Base-by-base conservation (phyloP, 495 filamentous ascomycete species). In the Barbatosphaeria neglecta region DNA sequence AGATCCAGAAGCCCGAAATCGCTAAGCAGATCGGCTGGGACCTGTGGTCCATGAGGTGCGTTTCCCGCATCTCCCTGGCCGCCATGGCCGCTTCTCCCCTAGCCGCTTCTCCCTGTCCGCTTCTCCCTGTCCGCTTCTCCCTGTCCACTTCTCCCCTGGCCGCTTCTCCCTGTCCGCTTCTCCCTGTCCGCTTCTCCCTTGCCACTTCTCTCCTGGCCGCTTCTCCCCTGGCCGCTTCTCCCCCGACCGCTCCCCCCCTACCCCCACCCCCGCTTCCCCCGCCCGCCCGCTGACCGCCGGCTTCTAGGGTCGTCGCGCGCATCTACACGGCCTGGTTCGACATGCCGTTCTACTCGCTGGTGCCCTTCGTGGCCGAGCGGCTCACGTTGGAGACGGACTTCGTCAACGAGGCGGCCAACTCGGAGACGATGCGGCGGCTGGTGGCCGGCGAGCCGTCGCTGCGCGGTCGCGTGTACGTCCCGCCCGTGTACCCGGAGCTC, bases 1-100 rank as follows among this genome's bases (percentile, higher is more conserved):
- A 98, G 70, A 81, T 98, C 22, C 92, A 98, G 73, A 98, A 98
- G 66, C 78, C 80, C 22, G 93, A 95, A 70, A 96, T 98, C 51
- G 80, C 72, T 15, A 77, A 81, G 55, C 92, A 98, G 66, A 80
- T 95, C 25, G 78, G 79, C 2, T 92, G 87, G 88, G 90, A 98
- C 70, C 55, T 98, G 44, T 95, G 86, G 87, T 80, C 90, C 11
- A 96, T 96, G 69, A 92, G 87, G 82, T 86, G 65, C 64, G 78
- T n/a, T n/a, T 11, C 11, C 1, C 31, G 1, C 15, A 66, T 19
- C 7, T 25, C 16, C n/a, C 41, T 15, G n/a, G 22, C 38, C n/a
- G 22, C 7, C 15, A 10, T n/a, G 15, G 31, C 13, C 11, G 3
- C 31, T 35, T 35, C 28, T 35, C 31, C 31, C 53, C n/a, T n/a